Conservation (phyloP, 2,329 filamentous ascomycete species). For the Eutypella sp. region DNA sequence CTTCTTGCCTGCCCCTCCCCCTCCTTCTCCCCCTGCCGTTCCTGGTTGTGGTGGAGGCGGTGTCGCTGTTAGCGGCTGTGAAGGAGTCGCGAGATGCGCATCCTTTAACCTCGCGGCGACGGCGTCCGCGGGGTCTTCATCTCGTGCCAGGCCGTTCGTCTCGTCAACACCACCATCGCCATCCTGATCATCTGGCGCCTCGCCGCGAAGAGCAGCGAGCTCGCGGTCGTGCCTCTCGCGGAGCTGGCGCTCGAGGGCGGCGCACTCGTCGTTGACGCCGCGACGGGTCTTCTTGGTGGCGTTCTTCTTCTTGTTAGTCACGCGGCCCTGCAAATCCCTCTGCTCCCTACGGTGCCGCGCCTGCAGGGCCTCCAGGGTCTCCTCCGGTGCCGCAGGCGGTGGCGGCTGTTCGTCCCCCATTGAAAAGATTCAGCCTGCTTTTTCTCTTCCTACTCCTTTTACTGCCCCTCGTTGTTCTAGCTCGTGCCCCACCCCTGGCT, state of each 20-base stretch:
- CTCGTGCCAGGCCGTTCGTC: too few relatives aligned
- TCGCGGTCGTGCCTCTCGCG: constrained; percentile 64
- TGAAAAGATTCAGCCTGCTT: too few relatives aligned
- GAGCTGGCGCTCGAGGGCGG: constrained; percentile 60
- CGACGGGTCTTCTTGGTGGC: constrained; percentile 83
- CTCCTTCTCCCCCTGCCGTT: constrained; percentile 16
- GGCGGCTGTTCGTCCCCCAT: too few relatives aligned
- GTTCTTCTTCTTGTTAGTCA: constrained; percentile 95
- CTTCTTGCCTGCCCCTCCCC: constrained; percentile 51
- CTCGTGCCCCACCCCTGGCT: too few relatives aligned
- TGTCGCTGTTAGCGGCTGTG: not conserved
- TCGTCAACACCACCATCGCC: constrained; percentile 8
- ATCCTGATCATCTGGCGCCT: not conserved
- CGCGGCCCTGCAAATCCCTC: constrained; percentile 75
- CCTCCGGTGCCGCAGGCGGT: too few relatives aligned
- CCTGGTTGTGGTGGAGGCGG: constrained; percentile 13
- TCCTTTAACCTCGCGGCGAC: constrained; percentile 15
- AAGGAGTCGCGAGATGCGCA: constrained; percentile 7
- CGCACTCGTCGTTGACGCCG: constrained; percentile 71
- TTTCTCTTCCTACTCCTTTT: too few relatives aligned
- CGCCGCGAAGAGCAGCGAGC: constrained; percentile 37
- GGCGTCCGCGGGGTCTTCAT: constrained; percentile 13
- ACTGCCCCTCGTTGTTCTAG: too few relatives aligned
- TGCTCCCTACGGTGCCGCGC: constrained; percentile 82
- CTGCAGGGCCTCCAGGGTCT: constrained; percentile 71